Conservation (phyloP, 1,284 basidiomycete species). For the Pseudozyma tsukubaensis region DNA sequence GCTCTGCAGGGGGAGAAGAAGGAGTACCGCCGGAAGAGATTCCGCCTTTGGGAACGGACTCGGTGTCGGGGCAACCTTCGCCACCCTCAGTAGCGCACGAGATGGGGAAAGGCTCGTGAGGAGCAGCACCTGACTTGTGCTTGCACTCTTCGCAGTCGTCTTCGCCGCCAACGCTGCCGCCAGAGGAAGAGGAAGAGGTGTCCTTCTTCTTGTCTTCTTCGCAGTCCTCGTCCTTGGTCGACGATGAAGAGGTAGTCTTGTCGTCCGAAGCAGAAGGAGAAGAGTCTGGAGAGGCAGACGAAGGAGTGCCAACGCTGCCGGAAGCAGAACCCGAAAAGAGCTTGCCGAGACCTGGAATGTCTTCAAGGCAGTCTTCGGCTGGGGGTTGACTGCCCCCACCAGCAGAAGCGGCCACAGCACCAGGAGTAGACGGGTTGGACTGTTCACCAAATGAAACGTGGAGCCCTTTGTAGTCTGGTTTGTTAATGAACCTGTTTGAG, state of each 20-base stretch:
- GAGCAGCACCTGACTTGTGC: too few species aligned
- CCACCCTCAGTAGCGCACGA: not conserved
- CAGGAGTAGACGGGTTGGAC: not conserved
- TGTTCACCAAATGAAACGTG: not conserved
- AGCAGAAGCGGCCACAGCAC: not conserved
- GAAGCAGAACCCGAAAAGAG: slow-evolving; percentile 1
- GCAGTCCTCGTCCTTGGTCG: slow-evolving; percentile 2
- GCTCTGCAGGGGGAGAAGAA: not conserved
- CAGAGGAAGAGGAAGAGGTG: not conserved
- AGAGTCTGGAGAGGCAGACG: not conserved
- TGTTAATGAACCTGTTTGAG: not conserved
- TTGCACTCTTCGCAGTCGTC: too few species aligned
- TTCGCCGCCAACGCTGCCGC: not conserved
- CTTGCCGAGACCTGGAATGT: not conserved
- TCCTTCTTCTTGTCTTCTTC: slow-evolving; percentile 1
- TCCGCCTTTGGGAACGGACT: not conserved
- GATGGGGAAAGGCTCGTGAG: not conserved
- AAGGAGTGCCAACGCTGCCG: slow-evolving; percentile 5
- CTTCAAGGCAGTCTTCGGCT: slow-evolving; percentile 14
- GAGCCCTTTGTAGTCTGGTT: not conserved
- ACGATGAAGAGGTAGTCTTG: not conserved
- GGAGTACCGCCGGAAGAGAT: slow-evolving; percentile 11
- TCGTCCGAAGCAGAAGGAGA: not conserved
- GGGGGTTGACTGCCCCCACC: not conserved
- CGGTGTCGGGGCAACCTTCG: not conserved